Evolutionary conservation across 2,329 filamentous ascomycete genomes (phyloP).

Genomic region (Aspergillus alliaceus): DNA sequence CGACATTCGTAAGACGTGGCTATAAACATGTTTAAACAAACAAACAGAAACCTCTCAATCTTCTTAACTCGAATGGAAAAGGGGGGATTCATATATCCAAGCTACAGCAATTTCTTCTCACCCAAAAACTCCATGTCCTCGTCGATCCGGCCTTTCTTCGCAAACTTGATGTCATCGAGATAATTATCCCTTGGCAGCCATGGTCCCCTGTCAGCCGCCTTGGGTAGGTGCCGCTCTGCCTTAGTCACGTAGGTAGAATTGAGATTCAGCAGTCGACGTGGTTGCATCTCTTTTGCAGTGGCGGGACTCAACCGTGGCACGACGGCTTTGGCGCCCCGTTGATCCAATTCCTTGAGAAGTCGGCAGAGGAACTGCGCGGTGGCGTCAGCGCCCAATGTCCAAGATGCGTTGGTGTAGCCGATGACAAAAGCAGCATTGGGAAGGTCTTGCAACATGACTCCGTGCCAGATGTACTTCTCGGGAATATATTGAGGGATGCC

Average conservation of each 20-base stretch:
- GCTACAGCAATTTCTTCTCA: conserved; percentile 12
- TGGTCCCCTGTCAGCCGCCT: conserved; percentile 39
- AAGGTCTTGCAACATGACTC: conserved; percentile 46
- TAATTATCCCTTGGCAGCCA: conserved; percentile 43
- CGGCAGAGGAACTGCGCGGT: conserved; percentile 42
- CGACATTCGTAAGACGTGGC: not conserved
- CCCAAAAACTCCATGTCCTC: conserved; percentile 31
- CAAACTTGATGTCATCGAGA: conserved; percentile 39
- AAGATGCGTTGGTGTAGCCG: conserved; percentile 47
- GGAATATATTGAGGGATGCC: conserved; percentile 33
- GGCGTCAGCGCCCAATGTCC: conserved; percentile 48
- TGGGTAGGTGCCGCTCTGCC: conserved; percentile 36
- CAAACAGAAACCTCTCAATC: not conserved
- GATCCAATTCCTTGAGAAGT: conserved; percentile 34
- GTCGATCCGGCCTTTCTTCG: conserved; percentile 36
- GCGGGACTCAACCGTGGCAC: conserved; percentile 27
- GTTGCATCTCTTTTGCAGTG: conserved; percentile 22
- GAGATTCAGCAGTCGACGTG: conserved; percentile 36
- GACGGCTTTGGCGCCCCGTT: conserved; percentile 24
- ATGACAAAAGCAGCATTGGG: conserved; percentile 44
- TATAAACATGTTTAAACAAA: not conserved
- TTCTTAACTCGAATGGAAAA: too few species aligned
- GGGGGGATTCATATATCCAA: not conserved
- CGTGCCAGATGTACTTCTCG: conserved; percentile 45
- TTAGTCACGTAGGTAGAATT: conserved; percentile 43